Conservation (phyloP, 768 basidiomycete species). For the Mycena metata region DNA sequence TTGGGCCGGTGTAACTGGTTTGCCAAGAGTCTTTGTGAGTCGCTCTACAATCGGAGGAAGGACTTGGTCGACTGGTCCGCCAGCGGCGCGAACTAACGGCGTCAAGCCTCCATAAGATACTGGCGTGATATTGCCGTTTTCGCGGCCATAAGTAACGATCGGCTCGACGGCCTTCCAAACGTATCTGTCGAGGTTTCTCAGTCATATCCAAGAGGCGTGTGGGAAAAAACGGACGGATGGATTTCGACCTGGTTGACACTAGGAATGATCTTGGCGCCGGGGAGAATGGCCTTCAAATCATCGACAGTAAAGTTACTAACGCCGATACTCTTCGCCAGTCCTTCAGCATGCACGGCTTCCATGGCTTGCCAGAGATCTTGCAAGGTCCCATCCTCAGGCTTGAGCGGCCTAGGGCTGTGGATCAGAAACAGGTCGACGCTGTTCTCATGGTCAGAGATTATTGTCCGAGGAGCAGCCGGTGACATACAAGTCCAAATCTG, state of each 20-base stretch:
- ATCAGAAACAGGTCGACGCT: slow-evolving; percentile 75
- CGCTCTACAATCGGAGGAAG: slow-evolving; percentile 66
- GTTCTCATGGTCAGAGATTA: background rate
- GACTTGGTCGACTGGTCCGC: slow-evolving; percentile 72
- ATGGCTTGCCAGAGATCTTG: slow-evolving; percentile 70
- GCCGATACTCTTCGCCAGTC: slow-evolving; percentile 70
- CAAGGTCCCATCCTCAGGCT: slow-evolving; percentile 55
- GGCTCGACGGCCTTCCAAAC: slow-evolving; percentile 72
- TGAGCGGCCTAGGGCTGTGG: slow-evolving; percentile 58
- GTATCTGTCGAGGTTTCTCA: slow-evolving; percentile 35
- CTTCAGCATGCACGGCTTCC: slow-evolving; percentile 66
- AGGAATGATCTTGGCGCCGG: slow-evolving; percentile 65
- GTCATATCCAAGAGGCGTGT: background rate
- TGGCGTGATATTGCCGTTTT: slow-evolving; percentile 71
- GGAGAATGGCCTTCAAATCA: slow-evolving; percentile 66
- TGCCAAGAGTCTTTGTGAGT: slow-evolving; percentile 57
- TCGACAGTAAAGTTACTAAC: slow-evolving; percentile 76
- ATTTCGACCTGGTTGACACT: slow-evolving; percentile 83
- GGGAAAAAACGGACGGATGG: slow-evolving; percentile 65
- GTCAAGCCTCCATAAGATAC: slow-evolving; percentile 77
- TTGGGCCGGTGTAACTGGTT: slow-evolving; percentile 67
- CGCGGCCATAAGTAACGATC: slow-evolving; percentile 64
- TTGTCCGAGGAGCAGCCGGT: background rate
- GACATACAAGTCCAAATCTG: slow-evolving; percentile 53
- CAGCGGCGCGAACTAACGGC: slow-evolving; percentile 54